Base-by-base conservation (phyloP, 805 yeast genomes). In the Yarrowia osloensis region DNA sequence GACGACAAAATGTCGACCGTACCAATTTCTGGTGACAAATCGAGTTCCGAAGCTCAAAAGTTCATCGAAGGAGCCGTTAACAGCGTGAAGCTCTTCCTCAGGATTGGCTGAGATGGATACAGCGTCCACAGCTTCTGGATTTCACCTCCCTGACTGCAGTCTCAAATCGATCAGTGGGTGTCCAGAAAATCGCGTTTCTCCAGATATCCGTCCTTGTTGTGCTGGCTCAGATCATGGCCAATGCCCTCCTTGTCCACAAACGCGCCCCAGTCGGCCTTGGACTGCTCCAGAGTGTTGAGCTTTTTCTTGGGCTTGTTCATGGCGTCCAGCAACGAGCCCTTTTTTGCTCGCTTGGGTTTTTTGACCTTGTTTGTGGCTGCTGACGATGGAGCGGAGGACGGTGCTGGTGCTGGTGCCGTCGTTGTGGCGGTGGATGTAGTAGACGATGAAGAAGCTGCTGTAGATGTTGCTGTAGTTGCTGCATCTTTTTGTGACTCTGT, bases 261-360 rank as follows among this genome's bases (percentile, higher is more conserved):
- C 55, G 90, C 86, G 0, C 96, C 96, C 97, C 98, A 95, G 77
- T 95, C 99, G 62, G 95, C 81, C 70, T 96, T 81, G 0, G 97
- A 90, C 77, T 95, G 95, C 75, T 95, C 98, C 70, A 95, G 80
- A 0, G 99, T 95, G 26, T 96, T 90, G 69, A 95, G 81, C 75
- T 91, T 94, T 35, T 90, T 57, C 22, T 57, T 57, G 86, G 71
- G 89, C 87, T 70, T 88, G 66, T 44, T 44, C 66, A 44, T 61
- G 31, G 66, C 66, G 33, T 44, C 66, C 44, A 44, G 15, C n/a
- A 61, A 12, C 39, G 54, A 46, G 21, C 54, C 52, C 33, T 61
- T 61, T 33, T 61, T 61, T 15, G 54, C 31, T 11, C 54, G 52
- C 4, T 46, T 44, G 6, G 66, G 66, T 11, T 61, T 61, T 28